Evolutionary conservation across 495 filamentous ascomycete species (phyloP).

Genomic region (Penicillium turbatum): DNA sequence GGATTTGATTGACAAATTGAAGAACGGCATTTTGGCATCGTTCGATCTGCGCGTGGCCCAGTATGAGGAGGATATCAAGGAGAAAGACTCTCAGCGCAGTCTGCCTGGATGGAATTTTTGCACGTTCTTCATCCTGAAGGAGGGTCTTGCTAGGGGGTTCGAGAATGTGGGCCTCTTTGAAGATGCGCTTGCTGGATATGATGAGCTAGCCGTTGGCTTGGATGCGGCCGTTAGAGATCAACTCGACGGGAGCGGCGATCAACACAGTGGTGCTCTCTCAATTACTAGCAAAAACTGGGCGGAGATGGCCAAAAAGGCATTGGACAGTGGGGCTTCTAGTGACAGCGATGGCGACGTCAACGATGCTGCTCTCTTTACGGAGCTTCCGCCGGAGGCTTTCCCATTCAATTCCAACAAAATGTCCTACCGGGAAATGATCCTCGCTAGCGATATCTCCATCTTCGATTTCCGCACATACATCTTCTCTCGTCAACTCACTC

Average conservation of each 20-base stretch:
- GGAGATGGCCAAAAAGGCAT: conserved; percentile 49
- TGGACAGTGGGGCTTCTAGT: conserved; percentile 16
- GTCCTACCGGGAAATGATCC: conserved; percentile 84
- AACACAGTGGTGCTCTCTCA: conserved; percentile 63
- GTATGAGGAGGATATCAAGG: conserved; percentile 95
- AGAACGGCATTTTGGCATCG: conserved; percentile 77
- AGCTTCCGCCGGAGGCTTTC: conserved; percentile 35
- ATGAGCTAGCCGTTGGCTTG: conserved; percentile 82
- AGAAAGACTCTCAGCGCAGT: conserved; percentile 81
- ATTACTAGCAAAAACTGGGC: conserved; percentile 67
- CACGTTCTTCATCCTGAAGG: conserved; percentile 96
- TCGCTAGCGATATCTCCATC: conserved; percentile 93
- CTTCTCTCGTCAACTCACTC: conserved; percentile 79
- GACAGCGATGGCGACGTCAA: conserved; percentile 14
- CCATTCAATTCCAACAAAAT: conserved; percentile 73
- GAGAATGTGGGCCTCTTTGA: conserved; percentile 95
- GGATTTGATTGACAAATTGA: conserved; percentile 82
- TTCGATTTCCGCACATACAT: conserved; percentile 96
- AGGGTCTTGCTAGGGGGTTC: conserved; percentile 87
- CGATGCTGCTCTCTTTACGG: conserved; percentile 18
- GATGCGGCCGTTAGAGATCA: conserved; percentile 79
- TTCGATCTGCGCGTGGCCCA: conserved; percentile 89
- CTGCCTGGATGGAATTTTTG: conserved; percentile 99
- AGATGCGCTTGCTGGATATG: conserved; percentile 88
- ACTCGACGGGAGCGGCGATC: conserved; percentile 46